phyloP scores from a whole-genome alignment of 768 basidiomycete species.

The Termitomyces sp. region DNA sequence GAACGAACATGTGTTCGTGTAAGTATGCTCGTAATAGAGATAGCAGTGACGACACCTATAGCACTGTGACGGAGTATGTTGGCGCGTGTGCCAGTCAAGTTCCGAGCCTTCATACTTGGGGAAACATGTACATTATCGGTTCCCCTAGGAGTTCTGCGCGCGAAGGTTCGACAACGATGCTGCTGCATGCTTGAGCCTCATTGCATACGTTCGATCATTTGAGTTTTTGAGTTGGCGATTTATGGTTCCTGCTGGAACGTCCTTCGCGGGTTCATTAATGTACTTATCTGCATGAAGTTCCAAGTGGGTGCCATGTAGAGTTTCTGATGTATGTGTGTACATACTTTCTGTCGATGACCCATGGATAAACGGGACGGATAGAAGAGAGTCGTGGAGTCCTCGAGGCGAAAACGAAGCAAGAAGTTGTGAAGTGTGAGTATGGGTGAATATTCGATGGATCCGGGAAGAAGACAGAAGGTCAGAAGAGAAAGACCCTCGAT shows the following conservation, averaged over 20 bases:
- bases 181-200: not conserved
- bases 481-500: not conserved
- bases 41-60: no score
- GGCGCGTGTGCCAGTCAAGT: not conserved
- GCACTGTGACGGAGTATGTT: no score
- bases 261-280: not conserved
- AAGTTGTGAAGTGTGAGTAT: not conserved
- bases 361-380: not conserved
- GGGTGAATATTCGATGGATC: not conserved
- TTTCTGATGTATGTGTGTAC: not conserved
- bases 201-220: not conserved
- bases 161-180: not conserved
- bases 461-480: not conserved
- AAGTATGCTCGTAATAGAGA: no score
- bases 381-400: slow-evolving; percentile 6
- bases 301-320: no score
- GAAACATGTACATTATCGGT: not conserved
- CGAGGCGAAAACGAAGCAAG: slow-evolving; percentile 8
- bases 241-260: not conserved
- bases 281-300: no score
- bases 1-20: no score
- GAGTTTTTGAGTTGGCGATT: slow-evolving; percentile 6
- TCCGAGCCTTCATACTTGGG: not conserved
- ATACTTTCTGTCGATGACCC: not conserved
- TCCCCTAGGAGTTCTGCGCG: no score